Evolutionary conservation across 78 protist genomes (phyloP).

Genomic region (Speleostelium caveatum): DNA sequence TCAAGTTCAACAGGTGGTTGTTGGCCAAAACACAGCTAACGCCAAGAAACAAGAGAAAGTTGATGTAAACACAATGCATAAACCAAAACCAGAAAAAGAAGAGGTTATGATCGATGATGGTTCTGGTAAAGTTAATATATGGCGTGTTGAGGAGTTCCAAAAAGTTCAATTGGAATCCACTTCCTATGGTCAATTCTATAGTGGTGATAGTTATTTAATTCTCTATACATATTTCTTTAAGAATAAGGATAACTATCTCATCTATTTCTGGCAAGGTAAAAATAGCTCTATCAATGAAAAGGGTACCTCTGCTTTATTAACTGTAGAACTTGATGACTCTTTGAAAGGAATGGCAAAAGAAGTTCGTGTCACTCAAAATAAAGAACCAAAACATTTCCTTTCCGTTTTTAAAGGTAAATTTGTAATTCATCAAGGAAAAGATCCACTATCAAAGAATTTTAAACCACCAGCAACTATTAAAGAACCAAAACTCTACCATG

Average conservation of each 20-base stretch:
- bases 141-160: slow-evolving; percentile 84
- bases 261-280: slow-evolving; percentile 86
- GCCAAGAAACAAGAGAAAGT: slow-evolving; percentile 70
- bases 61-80: slow-evolving; percentile 20
- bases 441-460: slow-evolving; percentile 57
- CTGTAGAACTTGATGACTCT: slow-evolving; percentile 83
- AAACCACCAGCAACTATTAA: slow-evolving; percentile 32
- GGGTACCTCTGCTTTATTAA: slow-evolving; percentile 77
- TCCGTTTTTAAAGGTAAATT: slow-evolving; percentile 59
- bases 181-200: slow-evolving; percentile 74
- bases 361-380: slow-evolving; percentile 83
- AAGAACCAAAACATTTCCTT: slow-evolving; percentile 86
- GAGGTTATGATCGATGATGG: slow-evolving; percentile 86
- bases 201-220: slow-evolving; percentile 83
- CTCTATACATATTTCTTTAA: slow-evolving; percentile 81
- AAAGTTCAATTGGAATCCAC: slow-evolving; percentile 46
- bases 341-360: slow-evolving; percentile 86
- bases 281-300: slow-evolving; percentile 79
- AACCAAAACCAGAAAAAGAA: slow-evolving; percentile 65
- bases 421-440: slow-evolving; percentile 68
- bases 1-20: slow-evolving; percentile 39
- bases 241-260: slow-evolving; percentile 82
- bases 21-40: slow-evolving; percentile 70
- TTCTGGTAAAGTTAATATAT: slow-evolving; percentile 36
- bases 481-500: slow-evolving; percentile 51